phyloP scores from a whole-genome alignment of 2,329 filamentous ascomycete species.

The Cladophialophora yegresii region DNA sequence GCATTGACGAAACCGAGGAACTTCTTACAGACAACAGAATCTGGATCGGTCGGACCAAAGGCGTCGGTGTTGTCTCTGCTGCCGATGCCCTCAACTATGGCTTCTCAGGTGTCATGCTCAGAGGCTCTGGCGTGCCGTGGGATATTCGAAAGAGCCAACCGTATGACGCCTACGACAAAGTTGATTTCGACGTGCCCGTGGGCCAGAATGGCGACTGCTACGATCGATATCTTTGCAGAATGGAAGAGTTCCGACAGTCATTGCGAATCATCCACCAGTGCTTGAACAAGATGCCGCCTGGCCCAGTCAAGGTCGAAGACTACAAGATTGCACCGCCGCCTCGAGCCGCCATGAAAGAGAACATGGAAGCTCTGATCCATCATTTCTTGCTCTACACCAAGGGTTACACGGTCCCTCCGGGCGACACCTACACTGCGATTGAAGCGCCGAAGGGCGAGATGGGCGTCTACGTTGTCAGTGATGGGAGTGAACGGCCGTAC shows the following conservation, averaged over 20 bases:
- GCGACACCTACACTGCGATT: slow-evolving; percentile 96
- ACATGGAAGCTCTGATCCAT: slow-evolving; percentile 99
- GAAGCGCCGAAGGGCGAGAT: slow-evolving; percentile 99
- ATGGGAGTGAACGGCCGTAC: slow-evolving; percentile 94
- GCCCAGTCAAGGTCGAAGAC: slow-evolving; percentile 92
- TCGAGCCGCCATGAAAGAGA: slow-evolving; percentile 99
- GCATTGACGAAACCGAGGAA: slow-evolving; percentile 98
- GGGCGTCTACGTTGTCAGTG: slow-evolving; percentile 94
- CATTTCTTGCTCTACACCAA: slow-evolving; percentile 99
- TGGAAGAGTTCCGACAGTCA: slow-evolving; percentile 99
- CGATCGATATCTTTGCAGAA: slow-evolving; percentile 96
- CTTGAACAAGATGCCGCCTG: slow-evolving; percentile 96
- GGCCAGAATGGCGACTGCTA: slow-evolving; percentile 98
- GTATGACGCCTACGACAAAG: slow-evolving; percentile 96
- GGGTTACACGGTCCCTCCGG: slow-evolving; percentile 93
- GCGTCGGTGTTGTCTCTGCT: slow-evolving; percentile 86
- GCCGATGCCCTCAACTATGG: slow-evolving; percentile 95
- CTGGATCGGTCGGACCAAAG: slow-evolving; percentile 92
- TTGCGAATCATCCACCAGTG: slow-evolving; percentile 98
- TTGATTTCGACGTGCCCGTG: slow-evolving; percentile 97
- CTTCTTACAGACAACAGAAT: slow-evolving; percentile 99
- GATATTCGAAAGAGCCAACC: slow-evolving; percentile 96
- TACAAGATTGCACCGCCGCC: slow-evolving; percentile 98
- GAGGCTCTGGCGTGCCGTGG: slow-evolving; percentile 93
- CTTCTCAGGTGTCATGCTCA: slow-evolving; percentile 96